phyloP scores from a whole-genome alignment of 2,329 filamentous ascomycete genomes.

The Juglanconis juglandina region DNA sequence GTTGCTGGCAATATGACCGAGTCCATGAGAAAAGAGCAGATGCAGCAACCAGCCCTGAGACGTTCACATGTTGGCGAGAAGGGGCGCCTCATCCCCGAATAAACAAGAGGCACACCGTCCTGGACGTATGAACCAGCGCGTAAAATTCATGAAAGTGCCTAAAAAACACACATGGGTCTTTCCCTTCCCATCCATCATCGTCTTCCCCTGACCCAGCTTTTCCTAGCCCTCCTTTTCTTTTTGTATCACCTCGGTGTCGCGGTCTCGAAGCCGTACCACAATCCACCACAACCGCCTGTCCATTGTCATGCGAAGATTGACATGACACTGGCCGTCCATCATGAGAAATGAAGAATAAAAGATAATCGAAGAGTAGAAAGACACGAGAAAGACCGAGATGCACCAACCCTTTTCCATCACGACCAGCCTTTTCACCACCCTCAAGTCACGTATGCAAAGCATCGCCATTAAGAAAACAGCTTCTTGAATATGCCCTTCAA shows the following conservation, averaged over 20 bases:
- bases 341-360: background rate
- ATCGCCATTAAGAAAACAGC: constrained; percentile 11
- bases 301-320: background rate
- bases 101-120: too few relatives aligned
- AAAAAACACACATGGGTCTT: background rate
- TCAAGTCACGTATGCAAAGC: background rate
- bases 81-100: too few relatives aligned
- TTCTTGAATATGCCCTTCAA: constrained; percentile 19
- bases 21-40: too few relatives aligned
- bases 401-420: background rate
- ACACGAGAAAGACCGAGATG: too few relatives aligned
- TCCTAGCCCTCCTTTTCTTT: background rate
- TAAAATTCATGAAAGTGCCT: background rate
- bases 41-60: too few relatives aligned
- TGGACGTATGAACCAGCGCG: background rate
- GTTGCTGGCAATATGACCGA: too few relatives aligned
- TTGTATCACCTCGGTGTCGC: background rate
- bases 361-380: background rate
- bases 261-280: background rate
- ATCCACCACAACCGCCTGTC: background rate
- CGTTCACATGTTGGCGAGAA: too few relatives aligned
- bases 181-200: background rate
- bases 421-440: background rate
- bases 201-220: background rate
- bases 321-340: background rate